A percentile compares a stretch with the other conserved stretches of the same genome.
Evolutionary conservation across 371 early-diverging fungal species (phyloP).

Genomic region (Fennellomyces sp.): DNA sequence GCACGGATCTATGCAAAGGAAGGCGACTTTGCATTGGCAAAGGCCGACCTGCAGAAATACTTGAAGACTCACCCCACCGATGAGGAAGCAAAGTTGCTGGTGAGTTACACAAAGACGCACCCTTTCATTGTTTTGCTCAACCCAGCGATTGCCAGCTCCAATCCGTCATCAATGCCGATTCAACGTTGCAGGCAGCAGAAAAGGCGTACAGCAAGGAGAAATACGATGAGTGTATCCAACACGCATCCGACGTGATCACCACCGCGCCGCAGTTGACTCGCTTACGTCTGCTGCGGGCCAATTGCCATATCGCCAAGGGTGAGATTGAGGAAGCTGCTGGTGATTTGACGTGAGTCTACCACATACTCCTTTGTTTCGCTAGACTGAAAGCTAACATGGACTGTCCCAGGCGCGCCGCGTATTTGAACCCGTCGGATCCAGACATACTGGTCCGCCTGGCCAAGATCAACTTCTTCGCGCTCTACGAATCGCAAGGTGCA

Average conservation of each 20-base stretch:
- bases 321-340: constrained; percentile 84
- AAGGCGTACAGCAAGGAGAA: constrained; percentile 40
- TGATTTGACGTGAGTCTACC: constrained; percentile 68
- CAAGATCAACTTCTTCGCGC: constrained; percentile 72
- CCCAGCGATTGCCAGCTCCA: too few relatives aligned
- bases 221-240: constrained; percentile 67
- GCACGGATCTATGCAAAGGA: constrained; percentile 75
- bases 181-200: constrained; percentile 40
- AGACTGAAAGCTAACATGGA: too few relatives aligned
- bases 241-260: constrained; percentile 57
- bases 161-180: constrained; percentile 45
- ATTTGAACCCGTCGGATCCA: constrained; percentile 69
- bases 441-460: constrained; percentile 66
- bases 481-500: constrained; percentile 74
- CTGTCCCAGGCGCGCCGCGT: constrained; percentile 73
- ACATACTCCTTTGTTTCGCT: background rate
- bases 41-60: constrained; percentile 51
- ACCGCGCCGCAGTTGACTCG: constrained; percentile 61
- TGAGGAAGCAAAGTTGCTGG: constrained; percentile 37
- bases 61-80: constrained; percentile 38
- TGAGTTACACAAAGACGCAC: constrained; percentile 13
- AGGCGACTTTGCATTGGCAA: constrained; percentile 69
- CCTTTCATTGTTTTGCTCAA: too few relatives aligned
- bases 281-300: constrained; percentile 69
- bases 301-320: constrained; percentile 71